Evolutionary conservation across 2,329 filamentous ascomycete genomes (phyloP), one percentile per base, ranked within the genome.

Genomic region (Penicillium nordicum): DNA sequence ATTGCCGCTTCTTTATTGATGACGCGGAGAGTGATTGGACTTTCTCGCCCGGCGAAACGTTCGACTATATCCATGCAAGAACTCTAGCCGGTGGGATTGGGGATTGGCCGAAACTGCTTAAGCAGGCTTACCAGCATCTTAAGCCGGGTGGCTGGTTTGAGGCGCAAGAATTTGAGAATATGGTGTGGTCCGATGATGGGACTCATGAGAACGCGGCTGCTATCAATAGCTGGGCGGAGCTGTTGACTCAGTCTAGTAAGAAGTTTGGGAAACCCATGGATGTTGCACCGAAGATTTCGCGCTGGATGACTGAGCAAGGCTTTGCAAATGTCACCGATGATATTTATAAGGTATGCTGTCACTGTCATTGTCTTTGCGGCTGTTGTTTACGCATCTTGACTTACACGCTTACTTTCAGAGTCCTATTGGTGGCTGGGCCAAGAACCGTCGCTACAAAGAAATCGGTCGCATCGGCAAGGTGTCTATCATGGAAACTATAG

Each of bases 1-100:
- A 84, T 50, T 73, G 81, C 4, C 66, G 69, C 9, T 83, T 83
- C 60, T 75, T 78, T n/a, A 79, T 77, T 27, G 74, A 76, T 37
- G 75, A 77, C 34, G 71, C 67, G 6, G 74, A 77, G 59, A 70
- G 70, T 45, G 72, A 75, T 25, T 77, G 74, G 75, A 64, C 72
- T 0, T 77, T 72, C 45, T 60, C 66, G 63, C 64, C 75, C 63
- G 63, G 72, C 4, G 68, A 71, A 43, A 43, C 63, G 0, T 77
- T 77, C 49, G 75, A 77, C 53, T 75, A 69, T 53, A 73, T 77
- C 38, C 75, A 76, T 53, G 67, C 66, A 34, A 70, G 74, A 11
- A 69, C 65, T 44, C 52, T 76, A 60, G 68, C 63, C 34, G 74
- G 74, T 10, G 69, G 70, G 3, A 76, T 77, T 47, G 65, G 55